phyloP scores from a whole-genome alignment of 805 yeast species.

The Gaillardinia entomophila region DNA sequence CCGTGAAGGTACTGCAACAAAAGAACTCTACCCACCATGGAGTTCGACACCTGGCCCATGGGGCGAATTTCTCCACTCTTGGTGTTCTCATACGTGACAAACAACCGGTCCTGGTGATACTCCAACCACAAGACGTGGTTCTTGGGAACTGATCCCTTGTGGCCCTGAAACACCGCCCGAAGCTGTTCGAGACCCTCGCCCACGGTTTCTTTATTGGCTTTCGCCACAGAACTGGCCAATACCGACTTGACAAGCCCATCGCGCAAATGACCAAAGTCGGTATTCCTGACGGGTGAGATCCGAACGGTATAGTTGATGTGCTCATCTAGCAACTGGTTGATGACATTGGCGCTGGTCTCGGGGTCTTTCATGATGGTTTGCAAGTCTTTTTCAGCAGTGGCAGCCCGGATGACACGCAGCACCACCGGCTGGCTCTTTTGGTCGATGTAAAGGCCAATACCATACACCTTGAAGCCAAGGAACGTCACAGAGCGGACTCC shows the following conservation, averaged over 20 bases:
- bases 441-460: conserved; percentile 76
- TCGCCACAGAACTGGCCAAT: conserved; percentile 58
- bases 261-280: conserved; percentile 83
- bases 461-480: conserved; percentile 77
- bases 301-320: conserved; percentile 64
- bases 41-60: conserved; percentile 60
- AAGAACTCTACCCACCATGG: conserved; percentile 59
- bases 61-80: conserved; percentile 10
- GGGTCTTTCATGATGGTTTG: conserved; percentile 40
- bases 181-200: conserved; percentile 63
- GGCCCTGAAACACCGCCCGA: conserved; percentile 49
- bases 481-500: conserved; percentile 86
- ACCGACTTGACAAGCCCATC: conserved; percentile 86
- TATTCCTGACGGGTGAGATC: conserved; percentile 81
- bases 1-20: conserved; percentile 75
- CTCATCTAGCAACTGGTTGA: conserved; percentile 52
- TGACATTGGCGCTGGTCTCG: conserved; percentile 44
- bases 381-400: conserved; percentile 4
- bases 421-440: conserved; percentile 21
- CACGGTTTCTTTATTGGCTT: conserved; percentile 32
- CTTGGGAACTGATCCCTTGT: conserved; percentile 69
- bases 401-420: too few species aligned
- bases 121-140: conserved; percentile 63
- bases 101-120: conserved; percentile 27
- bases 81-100: conserved; percentile 21